A percentile compares a stretch with the other conserved stretches of the same genome.
phyloP scores from a whole-genome alignment of 805 yeast genomes.

The Kodamaea laetipori region DNA sequence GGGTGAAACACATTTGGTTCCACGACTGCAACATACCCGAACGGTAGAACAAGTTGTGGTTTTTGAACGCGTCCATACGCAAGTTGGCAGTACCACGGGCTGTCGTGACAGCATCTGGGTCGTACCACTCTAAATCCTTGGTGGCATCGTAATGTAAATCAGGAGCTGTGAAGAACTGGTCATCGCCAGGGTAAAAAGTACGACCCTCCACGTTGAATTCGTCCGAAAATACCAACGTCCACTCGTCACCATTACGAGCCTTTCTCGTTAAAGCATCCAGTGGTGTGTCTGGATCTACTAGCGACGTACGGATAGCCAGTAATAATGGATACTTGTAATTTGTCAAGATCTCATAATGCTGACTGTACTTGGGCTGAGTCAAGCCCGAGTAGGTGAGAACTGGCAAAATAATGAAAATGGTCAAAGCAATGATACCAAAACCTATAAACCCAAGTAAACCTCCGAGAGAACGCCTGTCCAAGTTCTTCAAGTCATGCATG shows the following conservation, averaged over 20 bases:
- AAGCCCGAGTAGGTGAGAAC: conserved; percentile 82
- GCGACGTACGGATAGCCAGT: conserved; percentile 36
- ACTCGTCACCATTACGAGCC: conserved; percentile 28
- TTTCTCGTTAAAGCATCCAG: conserved; percentile 26
- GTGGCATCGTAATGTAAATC: conserved; percentile 47
- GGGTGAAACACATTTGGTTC: conserved; percentile 88
- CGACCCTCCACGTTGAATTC: conserved; percentile 47
- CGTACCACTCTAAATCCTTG: conserved; percentile 47
- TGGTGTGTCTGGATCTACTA: conserved; percentile 47
- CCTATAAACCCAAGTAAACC: conserved; percentile 63
- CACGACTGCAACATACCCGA: conserved; percentile 92
- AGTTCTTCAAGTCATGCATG: conserved; percentile 59
- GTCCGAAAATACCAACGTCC: conserved; percentile 43
- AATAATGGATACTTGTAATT: conserved; percentile 41
- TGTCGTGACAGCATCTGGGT: conserved; percentile 45
- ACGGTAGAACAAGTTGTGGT: conserved; percentile 78
- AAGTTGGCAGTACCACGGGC: conserved; percentile 38
- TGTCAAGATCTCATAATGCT: conserved; percentile 49
- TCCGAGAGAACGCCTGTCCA: conserved; percentile 63
- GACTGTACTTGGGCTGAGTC: conserved; percentile 27
- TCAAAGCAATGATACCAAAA: conserved; percentile 60
- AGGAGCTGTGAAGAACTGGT: conserved; percentile 45
- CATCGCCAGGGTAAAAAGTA: conserved; percentile 47
- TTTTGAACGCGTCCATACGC: conserved; percentile 42
- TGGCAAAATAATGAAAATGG: conserved; percentile 79